Percentiles rank a stretch among this genome's conserved stretches.
Conservation (phyloP, 345 rosid genomes). For the Pugionium cornutum region DNA sequence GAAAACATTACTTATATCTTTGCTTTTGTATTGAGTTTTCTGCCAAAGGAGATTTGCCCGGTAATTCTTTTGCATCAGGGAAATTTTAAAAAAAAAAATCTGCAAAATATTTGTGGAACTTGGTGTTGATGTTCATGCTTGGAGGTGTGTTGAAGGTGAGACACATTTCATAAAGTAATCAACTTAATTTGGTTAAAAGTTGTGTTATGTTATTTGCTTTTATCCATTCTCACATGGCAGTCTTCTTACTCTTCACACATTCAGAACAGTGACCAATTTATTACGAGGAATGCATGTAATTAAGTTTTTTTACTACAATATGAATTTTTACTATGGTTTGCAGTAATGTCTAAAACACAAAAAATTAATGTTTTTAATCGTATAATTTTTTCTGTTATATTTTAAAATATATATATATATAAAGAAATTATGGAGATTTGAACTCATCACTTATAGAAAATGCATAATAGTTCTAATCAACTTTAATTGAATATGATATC, state of each 20-base stretch:
- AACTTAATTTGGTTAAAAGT: neutral
- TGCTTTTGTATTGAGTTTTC: constrained; percentile 32
- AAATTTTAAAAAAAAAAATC: neutral
- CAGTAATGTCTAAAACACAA: too few species aligned
- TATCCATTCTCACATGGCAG: constrained; percentile 1
- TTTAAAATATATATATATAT: too few species aligned
- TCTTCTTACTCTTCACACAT: constrained; percentile 11
- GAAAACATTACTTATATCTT: constrained; percentile 32
- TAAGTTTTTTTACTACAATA: too few species aligned
- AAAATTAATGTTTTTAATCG: too few species aligned
- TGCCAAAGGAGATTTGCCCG: constrained; percentile 49
- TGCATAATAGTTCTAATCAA: too few species aligned
- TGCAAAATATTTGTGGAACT: neutral
- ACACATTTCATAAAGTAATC: neutral
- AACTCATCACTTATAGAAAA: too few species aligned
- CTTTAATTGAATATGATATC: too few species aligned
- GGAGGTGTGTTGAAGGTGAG: constrained; percentile 20
- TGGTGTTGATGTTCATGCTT: neutral
- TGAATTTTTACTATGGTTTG: too few species aligned
- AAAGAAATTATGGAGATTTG: too few species aligned
- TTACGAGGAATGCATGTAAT: too few species aligned
- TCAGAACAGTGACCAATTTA: too few species aligned
- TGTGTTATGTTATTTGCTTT: neutral
- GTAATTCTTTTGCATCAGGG: constrained; percentile 33
- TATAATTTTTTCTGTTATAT: too few species aligned